phyloP scores from a whole-genome alignment of 2,329 filamentous ascomycete species.

The Pseudogymnoascus destructans region DNA sequence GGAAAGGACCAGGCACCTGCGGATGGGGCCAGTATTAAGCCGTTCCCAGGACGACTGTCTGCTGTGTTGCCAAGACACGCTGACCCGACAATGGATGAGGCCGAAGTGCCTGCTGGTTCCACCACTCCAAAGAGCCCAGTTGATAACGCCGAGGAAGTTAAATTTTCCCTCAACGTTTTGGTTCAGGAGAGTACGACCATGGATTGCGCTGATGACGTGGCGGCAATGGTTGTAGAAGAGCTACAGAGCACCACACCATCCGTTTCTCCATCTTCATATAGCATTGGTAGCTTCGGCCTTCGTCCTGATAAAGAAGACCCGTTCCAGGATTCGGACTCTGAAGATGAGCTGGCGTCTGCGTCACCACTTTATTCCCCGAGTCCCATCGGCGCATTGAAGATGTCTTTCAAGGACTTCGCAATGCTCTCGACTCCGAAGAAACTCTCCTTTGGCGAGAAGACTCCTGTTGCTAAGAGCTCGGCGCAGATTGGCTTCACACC shows the following conservation, averaged over 20 bases:
- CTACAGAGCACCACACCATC: constrained; percentile 18
- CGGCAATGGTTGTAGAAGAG: constrained; percentile 1
- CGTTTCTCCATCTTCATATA: constrained; percentile 17
- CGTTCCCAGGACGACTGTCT: constrained; percentile 30
- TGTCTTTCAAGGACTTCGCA: constrained; percentile 23
- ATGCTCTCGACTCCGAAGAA: constrained; percentile 17
- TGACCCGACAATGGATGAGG: constrained; percentile 19
- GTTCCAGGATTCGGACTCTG: constrained; percentile 39
- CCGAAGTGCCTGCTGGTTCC: not conserved
- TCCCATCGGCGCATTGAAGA: constrained; percentile 20
- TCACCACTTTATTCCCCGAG: constrained; percentile 21
- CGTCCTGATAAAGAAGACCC: constrained; percentile 36
- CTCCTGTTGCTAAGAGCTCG: constrained; percentile 9
- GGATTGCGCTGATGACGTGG: constrained; percentile 14
- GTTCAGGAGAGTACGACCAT: constrained; percentile 14
- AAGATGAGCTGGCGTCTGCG: constrained; percentile 36
- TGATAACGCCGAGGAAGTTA: not conserved
- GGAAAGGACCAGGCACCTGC: not conserved
- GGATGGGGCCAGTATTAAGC: constrained; percentile 11
- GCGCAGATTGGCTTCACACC: constrained; percentile 46
- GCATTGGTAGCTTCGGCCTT: constrained; percentile 29
- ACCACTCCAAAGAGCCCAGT: not conserved
- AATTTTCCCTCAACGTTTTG: constrained; percentile 8
- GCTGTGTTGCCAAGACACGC: constrained; percentile 28
- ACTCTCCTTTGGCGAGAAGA: constrained; percentile 11